These are phyloP conservation scores for Macrolepiota albuminosa DNA, from an alignment of 768 basidiomycete genomes.

Conservation along the genomic window DNA sequence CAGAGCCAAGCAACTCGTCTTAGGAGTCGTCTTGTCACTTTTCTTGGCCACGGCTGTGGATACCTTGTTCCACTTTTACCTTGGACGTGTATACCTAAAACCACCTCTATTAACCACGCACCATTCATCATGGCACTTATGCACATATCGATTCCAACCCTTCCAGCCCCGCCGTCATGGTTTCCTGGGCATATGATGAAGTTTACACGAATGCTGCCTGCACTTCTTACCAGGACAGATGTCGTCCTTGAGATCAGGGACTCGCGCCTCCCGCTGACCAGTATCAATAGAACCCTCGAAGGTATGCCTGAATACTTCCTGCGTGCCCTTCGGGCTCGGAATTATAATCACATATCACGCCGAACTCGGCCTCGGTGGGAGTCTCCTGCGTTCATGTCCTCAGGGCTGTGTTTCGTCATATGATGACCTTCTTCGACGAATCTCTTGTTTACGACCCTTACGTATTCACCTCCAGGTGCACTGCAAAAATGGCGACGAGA, in stretches of 20 bases:
- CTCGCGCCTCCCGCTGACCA: constrained; percentile 87
- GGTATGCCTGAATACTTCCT: constrained; percentile 40
- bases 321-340: constrained; percentile 20
- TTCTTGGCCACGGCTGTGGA: not conserved
- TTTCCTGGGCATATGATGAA: constrained; percentile 95
- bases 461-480: constrained; percentile 38
- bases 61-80: not conserved
- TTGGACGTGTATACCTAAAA: constrained; percentile 5
- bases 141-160: constrained; percentile 34
- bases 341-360: constrained; percentile 1
- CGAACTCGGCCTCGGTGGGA: not conserved
- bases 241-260: constrained; percentile 95
- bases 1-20: not conserved
- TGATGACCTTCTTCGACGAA: not conserved
- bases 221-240: constrained; percentile 74
- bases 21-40: not conserved
- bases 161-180: constrained; percentile 84
- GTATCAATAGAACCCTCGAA: constrained; percentile 89
- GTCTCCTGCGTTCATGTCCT: not conserved
- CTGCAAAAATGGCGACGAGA: constrained; percentile 66
- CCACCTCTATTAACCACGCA: not conserved
- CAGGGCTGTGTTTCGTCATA: not conserved
- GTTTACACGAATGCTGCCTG: constrained; percentile 73
- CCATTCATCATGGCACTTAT: constrained; percentile 25
- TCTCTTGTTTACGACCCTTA: not conserved